Percentiles rank a stretch among this genome's conserved stretches.
Evolutionary conservation across 768 basidiomycete species (phyloP).

Genomic region (Termitomyces sp.): DNA sequence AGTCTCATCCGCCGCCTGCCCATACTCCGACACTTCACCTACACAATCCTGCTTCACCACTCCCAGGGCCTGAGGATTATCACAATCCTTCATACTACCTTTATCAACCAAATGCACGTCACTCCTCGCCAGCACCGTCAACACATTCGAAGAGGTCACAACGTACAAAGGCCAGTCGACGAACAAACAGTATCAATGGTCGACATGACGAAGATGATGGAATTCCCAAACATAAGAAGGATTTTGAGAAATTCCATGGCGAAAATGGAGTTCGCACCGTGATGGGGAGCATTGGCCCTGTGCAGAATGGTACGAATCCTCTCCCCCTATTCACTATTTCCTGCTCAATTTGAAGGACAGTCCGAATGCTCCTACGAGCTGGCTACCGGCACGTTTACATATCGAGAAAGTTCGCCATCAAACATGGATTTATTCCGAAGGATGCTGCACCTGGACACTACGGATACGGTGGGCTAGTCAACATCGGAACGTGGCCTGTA

Average conservation of each 20-base stretch:
- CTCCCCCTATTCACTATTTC: not conserved
- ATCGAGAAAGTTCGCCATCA: conserved; percentile 87
- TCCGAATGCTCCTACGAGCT: conserved; percentile 89
- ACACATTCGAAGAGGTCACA: conserved; percentile 37
- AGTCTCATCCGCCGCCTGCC: conserved; percentile 24
- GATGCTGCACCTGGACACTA: conserved; percentile 89
- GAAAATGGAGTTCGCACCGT: conserved; percentile 95
- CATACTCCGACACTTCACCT: conserved; percentile 59
- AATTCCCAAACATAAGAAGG: conserved; percentile 64
- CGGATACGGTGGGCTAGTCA: conserved; percentile 89
- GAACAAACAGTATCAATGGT: conserved; percentile 20
- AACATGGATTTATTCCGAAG: conserved; percentile 82
- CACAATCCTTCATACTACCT: conserved; percentile 70
- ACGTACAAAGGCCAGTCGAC: conserved; percentile 40
- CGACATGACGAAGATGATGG: conserved; percentile 40
- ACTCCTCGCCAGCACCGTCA: conserved; percentile 37
- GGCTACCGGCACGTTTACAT: conserved; percentile 96
- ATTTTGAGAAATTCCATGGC: conserved; percentile 83
- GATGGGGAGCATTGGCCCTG: conserved; percentile 88
- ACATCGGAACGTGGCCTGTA: conserved; percentile 86
- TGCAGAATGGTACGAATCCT: conserved; percentile 65
- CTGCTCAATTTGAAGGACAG: conserved; percentile 34
- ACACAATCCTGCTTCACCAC: conserved; percentile 55
- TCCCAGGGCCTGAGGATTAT: conserved; percentile 64
- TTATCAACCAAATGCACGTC: conserved; percentile 42